Base-by-base conservation (phyloP, 2,329 filamentous ascomycete genomes). In the Botrytis aclada region DNA sequence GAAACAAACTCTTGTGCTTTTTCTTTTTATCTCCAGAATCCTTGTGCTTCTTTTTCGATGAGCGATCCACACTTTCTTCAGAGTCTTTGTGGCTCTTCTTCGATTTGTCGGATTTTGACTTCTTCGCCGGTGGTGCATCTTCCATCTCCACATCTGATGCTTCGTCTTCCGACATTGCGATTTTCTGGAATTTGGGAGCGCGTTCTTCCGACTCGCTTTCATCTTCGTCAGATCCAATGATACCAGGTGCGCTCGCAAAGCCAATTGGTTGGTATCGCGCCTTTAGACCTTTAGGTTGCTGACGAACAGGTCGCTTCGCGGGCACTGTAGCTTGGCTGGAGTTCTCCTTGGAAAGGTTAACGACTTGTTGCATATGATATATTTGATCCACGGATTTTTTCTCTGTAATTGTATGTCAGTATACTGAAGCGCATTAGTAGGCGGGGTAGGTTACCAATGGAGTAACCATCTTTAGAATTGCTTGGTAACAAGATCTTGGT, bases 181-280 rank as follows among this genome's bases (percentile, higher is more conserved):
- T 41, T 51, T 62, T 71, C 25, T 34, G 74, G 41, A 71, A 62
- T 12, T 69, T 64, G 14, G 66, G 39, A 56, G 73, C 72, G 12
- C 71, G 70, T 58, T 74, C 74, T 66, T 80, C 77, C 20, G 77
- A 77, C 10, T 63, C 73, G 43, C 74, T 76, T 37, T 72, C 72
- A 61, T 69, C 71, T 14, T 74, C 72, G 62, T 73, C 73, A 20
- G 74, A 73, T 37, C 78, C 86, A 77, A 84, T 81, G 29, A 73
- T 82, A 39, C 82, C 85, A 43, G 80, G 81, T 43, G 82, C 82
- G 39, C 84, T 84, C 18, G 85, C 85, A 75, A 86, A 86, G 22
- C 92, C 92, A 62, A 91, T 87, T 1, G 92, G 92, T 71, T 86
- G 86, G 81, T 88, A 94, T 47, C 92, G 88, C 81, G 90, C 87